These are phyloP conservation scores for Umbelopsis isabellina DNA, from an alignment of 192 early-diverging fungal species.

Conservation along the genomic window DNA sequence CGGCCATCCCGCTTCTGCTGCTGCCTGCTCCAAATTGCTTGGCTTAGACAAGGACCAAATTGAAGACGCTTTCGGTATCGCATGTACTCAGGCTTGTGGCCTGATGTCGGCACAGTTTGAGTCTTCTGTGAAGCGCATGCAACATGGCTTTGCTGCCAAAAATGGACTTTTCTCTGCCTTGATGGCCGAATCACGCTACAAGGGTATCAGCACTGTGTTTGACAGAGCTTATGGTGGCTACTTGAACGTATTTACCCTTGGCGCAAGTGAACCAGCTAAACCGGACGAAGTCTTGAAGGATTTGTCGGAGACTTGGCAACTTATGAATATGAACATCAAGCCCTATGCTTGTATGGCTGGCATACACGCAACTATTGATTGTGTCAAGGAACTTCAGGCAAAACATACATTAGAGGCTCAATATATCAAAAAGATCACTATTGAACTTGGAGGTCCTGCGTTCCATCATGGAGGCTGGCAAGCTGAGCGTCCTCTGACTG, in stretches of 20 bases:
- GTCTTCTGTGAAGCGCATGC: slow-evolving; percentile 30
- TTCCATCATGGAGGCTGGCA: slow-evolving; percentile 26
- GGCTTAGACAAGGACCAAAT: slow-evolving; percentile 10
- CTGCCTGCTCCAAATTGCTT: slow-evolving; percentile 22
- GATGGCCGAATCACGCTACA: slow-evolving; percentile 25
- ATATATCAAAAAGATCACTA: slow-evolving; percentile 6
- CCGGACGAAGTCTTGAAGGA: slow-evolving; percentile 16
- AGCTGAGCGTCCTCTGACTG: slow-evolving; percentile 14
- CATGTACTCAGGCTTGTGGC: slow-evolving; percentile 24
- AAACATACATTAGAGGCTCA: background rate
- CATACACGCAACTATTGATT: slow-evolving; percentile 30
- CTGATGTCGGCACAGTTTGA: slow-evolving; percentile 28
- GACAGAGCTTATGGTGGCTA: slow-evolving; percentile 26
- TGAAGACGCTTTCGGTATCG: slow-evolving; percentile 32
- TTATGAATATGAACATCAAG: slow-evolving; percentile 26
- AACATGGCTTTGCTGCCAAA: slow-evolving; percentile 25
- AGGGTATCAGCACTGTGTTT: slow-evolving; percentile 27
- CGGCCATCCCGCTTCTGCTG: slow-evolving; percentile 29
- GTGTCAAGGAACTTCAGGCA: slow-evolving; percentile 20
- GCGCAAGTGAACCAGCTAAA: background rate
- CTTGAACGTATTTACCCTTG: slow-evolving; percentile 12
- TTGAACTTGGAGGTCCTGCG: slow-evolving; percentile 17
- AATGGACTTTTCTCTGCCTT: slow-evolving; percentile 25
- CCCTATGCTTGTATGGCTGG: slow-evolving; percentile 28
- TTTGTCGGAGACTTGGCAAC: slow-evolving; percentile 14